phyloP scores from a whole-genome alignment of 805 yeast genomes.

The Cyberlindnera mississippiensis region DNA sequence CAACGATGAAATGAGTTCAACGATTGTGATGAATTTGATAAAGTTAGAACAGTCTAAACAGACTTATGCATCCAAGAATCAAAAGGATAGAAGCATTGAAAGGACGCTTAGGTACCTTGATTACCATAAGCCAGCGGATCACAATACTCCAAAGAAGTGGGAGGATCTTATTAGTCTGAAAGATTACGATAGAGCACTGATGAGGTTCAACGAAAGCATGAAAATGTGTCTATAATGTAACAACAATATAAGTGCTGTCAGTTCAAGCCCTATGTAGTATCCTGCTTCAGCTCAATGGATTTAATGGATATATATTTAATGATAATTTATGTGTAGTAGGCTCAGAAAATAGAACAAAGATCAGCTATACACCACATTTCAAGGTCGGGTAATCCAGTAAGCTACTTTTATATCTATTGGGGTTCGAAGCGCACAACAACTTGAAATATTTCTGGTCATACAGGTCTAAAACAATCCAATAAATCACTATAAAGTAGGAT shows the following conservation, averaged over 20 bases:
- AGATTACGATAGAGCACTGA: conserved; percentile 13
- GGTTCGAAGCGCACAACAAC: too few species aligned
- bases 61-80: conserved; percentile 1
- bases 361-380: too few species aligned
- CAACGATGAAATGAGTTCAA: conserved; percentile 1
- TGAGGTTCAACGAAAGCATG: conserved; percentile 16
- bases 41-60: conserved; percentile 12
- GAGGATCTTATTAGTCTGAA: conserved; percentile 6
- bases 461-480: too few species aligned
- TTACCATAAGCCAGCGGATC: conserved; percentile 3
- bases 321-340: too few species aligned
- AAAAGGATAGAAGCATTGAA: conserved; percentile 1
- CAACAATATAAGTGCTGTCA: too few species aligned
- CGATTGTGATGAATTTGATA: conserved; percentile 12
- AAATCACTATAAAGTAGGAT: too few species aligned
- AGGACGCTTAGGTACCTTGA: conserved; percentile 1
- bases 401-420: too few species aligned
- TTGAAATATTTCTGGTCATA: too few species aligned
- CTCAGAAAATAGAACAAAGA: too few species aligned
- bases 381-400: too few species aligned
- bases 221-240: conserved; percentile 8
- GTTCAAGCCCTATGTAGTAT: too few species aligned
- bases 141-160: conserved; percentile 4
- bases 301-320: neutral
- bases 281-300: too few species aligned